phyloP scores from a whole-genome alignment of 441 rosid species.

The Sinapis alba region DNA sequence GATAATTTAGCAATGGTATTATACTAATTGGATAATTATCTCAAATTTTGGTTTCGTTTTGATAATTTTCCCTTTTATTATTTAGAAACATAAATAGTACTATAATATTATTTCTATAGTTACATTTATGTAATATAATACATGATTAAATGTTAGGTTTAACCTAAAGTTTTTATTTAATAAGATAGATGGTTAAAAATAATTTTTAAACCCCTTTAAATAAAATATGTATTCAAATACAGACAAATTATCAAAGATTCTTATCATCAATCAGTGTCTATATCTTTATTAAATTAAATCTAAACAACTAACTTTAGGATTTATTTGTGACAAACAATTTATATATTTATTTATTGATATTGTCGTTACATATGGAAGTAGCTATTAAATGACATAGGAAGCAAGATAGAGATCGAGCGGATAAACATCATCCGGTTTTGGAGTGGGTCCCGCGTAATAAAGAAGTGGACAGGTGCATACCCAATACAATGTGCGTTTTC shows the following conservation, averaged over 20 bases:
- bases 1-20: too few species aligned
- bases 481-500: constrained; percentile 26
- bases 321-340: neutral
- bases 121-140: too few species aligned
- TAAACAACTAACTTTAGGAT: neutral
- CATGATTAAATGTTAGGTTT: too few species aligned
- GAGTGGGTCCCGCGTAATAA: constrained; percentile 23
- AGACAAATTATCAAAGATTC: neutral
- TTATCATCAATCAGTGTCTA: neutral
- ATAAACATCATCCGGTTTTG: constrained; percentile 22
- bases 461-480: constrained; percentile 3
- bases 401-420: constrained; percentile 19
- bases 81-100: too few species aligned
- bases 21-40: too few species aligned
- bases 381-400: neutral
- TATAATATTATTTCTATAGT: too few species aligned
- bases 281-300: neutral
- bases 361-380: neutral
- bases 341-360: neutral
- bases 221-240: neutral
- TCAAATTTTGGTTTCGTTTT: too few species aligned
- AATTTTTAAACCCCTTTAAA: neutral
- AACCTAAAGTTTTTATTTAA: too few species aligned
- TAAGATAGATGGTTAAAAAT: too few species aligned
- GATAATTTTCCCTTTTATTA: too few species aligned